Conservation (phyloP, 1,284 basidiomycete species). For the Ustilago hordei region DNA sequence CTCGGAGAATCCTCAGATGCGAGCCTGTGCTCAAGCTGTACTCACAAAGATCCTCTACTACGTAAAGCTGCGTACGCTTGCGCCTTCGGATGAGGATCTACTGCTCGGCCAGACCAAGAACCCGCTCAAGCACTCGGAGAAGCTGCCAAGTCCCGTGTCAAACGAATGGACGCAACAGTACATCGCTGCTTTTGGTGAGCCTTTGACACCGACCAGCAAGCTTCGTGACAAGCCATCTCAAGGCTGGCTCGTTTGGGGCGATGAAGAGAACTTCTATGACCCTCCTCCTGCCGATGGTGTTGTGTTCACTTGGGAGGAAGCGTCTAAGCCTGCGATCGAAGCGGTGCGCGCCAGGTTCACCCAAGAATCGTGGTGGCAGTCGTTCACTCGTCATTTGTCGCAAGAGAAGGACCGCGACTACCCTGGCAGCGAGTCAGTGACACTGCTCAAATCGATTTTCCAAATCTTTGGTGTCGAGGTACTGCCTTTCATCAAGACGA, state of each 20-base stretch:
- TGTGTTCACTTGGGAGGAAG: conserved; percentile 77
- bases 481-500: conserved; percentile 74
- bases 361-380: conserved; percentile 76
- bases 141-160: conserved; percentile 57
- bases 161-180: conserved; percentile 75
- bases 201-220: conserved; percentile 68
- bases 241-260: conserved; percentile 88
- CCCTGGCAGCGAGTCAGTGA: conserved; percentile 69
- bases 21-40: conserved; percentile 80
- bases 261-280: conserved; percentile 78
- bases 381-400: conserved; percentile 67
- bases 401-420: conserved; percentile 67
- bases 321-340: conserved; percentile 76
- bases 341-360: conserved; percentile 74
- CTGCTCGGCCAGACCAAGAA: conserved; percentile 84
- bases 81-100: conserved; percentile 77
- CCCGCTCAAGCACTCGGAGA: conserved; percentile 74
- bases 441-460: conserved; percentile 72
- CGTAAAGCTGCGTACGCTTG: conserved; percentile 86
- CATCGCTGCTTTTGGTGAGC: conserved; percentile 71
- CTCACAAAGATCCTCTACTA: conserved; percentile 81
- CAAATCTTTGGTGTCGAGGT: conserved; percentile 75
- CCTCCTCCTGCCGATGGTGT: conserved; percentile 73
- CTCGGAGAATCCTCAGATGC: conserved; percentile 85
- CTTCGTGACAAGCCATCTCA: conserved; percentile 84